Conservation (phyloP, 306 rosid genomes). For the Sicyos baderoa region DNA sequence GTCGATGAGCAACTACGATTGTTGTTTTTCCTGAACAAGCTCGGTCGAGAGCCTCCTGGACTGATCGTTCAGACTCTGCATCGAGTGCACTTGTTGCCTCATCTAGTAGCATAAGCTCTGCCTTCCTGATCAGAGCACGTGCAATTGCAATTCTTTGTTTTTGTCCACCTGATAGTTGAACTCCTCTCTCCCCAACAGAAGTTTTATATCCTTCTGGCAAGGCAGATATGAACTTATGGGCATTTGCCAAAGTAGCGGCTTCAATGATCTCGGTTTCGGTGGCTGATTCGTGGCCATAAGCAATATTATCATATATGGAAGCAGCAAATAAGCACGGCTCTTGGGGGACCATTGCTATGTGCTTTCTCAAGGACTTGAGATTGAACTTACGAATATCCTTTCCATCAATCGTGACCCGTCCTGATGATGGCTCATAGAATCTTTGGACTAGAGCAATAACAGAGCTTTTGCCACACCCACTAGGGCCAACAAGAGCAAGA, state of each 20-base stretch:
- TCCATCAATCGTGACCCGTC: constrained; percentile 77
- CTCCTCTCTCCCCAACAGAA: constrained; percentile 93
- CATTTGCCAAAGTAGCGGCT: constrained; percentile 86
- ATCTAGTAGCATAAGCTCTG: constrained; percentile 87
- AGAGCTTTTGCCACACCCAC: constrained; percentile 98
- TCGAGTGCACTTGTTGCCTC: constrained; percentile 99
- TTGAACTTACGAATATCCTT: constrained; percentile 86
- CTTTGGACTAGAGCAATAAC: constrained; percentile 71
- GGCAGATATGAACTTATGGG: constrained; percentile 81
- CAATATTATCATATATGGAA: constrained; percentile 78
- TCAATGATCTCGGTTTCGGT: constrained; percentile 85
- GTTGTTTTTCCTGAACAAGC: constrained; percentile 85
- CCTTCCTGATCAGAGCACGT: constrained; percentile 73
- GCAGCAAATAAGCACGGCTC: constrained; percentile 90
- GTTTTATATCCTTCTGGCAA: constrained; percentile 86
- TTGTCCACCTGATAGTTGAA: constrained; percentile 89
- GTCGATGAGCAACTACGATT: constrained; percentile 75
- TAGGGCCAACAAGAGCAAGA: constrained; percentile 96
- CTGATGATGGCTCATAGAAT: constrained; percentile 89
- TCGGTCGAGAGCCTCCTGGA: constrained; percentile 87
- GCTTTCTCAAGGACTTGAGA: constrained; percentile 81
- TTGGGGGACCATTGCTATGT: constrained; percentile 86
- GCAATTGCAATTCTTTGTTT: constrained; percentile 91
- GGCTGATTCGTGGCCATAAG: constrained; percentile 85
- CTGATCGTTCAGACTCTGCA: constrained; percentile 85